These are phyloP conservation scores for Periconia digitata DNA, from an alignment of 2,329 filamentous ascomycete species.

Conservation along the genomic window DNA sequence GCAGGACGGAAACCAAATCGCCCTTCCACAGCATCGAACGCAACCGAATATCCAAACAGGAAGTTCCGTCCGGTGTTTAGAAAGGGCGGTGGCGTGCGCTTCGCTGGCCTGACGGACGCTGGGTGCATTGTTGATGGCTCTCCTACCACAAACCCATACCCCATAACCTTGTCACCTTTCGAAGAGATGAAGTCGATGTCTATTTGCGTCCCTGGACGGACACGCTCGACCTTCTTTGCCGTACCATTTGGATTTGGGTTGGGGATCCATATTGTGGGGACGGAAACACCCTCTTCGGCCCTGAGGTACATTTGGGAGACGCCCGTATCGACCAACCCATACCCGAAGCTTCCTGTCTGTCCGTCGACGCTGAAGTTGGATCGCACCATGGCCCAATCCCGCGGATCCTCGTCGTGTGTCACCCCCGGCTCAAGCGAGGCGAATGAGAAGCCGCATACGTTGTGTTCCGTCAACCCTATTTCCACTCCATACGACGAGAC, in stretches of 20 bases:
- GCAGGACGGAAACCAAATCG: slow-evolving; percentile 32
- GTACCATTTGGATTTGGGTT: slow-evolving; percentile 33
- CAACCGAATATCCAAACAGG: slow-evolving; percentile 34
- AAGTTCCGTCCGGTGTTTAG: slow-evolving; percentile 40
- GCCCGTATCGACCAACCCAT: slow-evolving; percentile 36
- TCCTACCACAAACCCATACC: slow-evolving; percentile 33
- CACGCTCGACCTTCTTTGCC: slow-evolving; percentile 30
- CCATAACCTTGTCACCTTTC: slow-evolving; percentile 12
- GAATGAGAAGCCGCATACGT: slow-evolving; percentile 24
- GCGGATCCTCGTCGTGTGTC: slow-evolving; percentile 26
- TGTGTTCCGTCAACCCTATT: slow-evolving; percentile 30
- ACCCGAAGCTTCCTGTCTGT: slow-evolving; percentile 22
- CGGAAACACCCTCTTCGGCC: slow-evolving; percentile 24
- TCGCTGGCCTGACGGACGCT: slow-evolving; percentile 29
- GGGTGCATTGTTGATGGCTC: slow-evolving; percentile 25
- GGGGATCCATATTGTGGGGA: slow-evolving; percentile 30
- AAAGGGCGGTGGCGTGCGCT: slow-evolving; percentile 23
- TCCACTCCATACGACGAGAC: slow-evolving; percentile 33
- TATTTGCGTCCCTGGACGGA: slow-evolving; percentile 32
- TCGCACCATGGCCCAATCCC: slow-evolving; percentile 39
- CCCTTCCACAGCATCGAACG: slow-evolving; percentile 36
- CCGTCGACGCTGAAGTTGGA: slow-evolving; percentile 34
- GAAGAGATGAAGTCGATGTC: slow-evolving; percentile 20
- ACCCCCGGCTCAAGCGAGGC: slow-evolving; percentile 27
- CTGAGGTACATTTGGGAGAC: slow-evolving; percentile 40